phyloP scores from a whole-genome alignment of 2,329 filamentous ascomycete species.

The Macrophomina pseudophaseolina region DNA sequence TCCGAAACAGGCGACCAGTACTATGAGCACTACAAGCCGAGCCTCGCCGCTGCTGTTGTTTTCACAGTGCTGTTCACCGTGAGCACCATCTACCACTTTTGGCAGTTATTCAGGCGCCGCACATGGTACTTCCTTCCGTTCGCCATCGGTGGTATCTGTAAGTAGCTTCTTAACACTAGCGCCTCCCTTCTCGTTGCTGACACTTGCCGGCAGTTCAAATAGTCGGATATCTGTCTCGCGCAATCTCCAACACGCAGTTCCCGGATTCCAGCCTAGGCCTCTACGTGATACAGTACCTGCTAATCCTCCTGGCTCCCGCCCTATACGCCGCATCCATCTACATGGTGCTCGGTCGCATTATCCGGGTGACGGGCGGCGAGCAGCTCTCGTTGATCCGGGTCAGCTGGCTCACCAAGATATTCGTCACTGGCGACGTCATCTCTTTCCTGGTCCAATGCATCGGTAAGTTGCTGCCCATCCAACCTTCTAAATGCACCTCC shows the following conservation, averaged over 20 bases:
- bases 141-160: constrained; percentile 6
- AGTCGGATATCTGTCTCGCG: constrained; percentile 57
- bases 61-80: not conserved
- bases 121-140: constrained; percentile 60
- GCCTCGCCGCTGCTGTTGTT: not conserved
- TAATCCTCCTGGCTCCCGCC: constrained; percentile 53
- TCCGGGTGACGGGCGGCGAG: constrained; percentile 42
- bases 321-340: constrained; percentile 55
- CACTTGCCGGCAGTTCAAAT: constrained; percentile 50
- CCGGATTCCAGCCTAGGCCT: constrained; percentile 37
- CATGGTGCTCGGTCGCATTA: constrained; percentile 50
- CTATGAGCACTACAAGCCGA: not conserved
- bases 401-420: constrained; percentile 48
- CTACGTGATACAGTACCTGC: constrained; percentile 51
- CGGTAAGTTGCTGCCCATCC: not conserved
- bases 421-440: constrained; percentile 49
- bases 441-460: constrained; percentile 47
- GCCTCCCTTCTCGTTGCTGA: not conserved
- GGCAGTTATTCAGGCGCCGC: constrained; percentile 44
- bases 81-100: constrained; percentile 43
- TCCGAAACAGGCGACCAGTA: not conserved
- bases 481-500: too few species aligned
- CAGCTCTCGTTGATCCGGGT: constrained; percentile 40
- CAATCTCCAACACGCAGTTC: constrained; percentile 33
- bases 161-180: constrained; percentile 6